phyloP scores from a whole-genome alignment of 495 filamentous ascomycete species.

The Acidomyces sp. region DNA sequence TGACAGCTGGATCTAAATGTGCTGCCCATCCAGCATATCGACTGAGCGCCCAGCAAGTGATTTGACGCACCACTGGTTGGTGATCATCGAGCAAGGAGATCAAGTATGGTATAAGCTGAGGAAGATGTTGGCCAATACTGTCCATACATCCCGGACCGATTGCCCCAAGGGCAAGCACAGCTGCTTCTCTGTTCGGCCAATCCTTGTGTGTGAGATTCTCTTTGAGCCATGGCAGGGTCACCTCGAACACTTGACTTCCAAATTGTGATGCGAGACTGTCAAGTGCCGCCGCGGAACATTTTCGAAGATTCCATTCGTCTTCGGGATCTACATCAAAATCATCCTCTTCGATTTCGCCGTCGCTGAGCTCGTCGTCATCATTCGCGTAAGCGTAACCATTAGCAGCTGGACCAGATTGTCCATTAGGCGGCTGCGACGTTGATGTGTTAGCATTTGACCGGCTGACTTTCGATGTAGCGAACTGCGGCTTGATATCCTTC shows the following conservation, averaged over 20 bases:
- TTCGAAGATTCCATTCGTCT: conserved; percentile 88
- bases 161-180: conserved; percentile 86
- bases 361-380: conserved; percentile 55
- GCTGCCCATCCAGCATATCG: conserved; percentile 92
- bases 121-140: conserved; percentile 78
- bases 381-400: conserved; percentile 22
- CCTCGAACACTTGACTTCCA: conserved; percentile 72
- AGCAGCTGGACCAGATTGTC: conserved; percentile 14
- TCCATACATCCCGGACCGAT: conserved; percentile 92
- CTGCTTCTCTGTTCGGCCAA: conserved; percentile 88
- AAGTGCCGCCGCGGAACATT: conserved; percentile 92
- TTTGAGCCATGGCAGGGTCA: conserved; percentile 83
- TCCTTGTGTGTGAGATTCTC: conserved; percentile 76
- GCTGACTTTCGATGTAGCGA: conserved; percentile 60
- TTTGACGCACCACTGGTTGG: conserved; percentile 89
- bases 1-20: conserved; percentile 51
- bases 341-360: conserved; percentile 78
- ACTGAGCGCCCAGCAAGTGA: conserved; percentile 95
- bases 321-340: conserved; percentile 70
- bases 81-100: conserved; percentile 72
- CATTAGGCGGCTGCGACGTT: conserved; percentile 32
- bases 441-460: conserved; percentile 29
- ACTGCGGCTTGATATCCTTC: conserved; percentile 85
- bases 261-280: conserved; percentile 91
- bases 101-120: conserved; percentile 80